Conservation (phyloP, 768 basidiomycete genomes). For the Lyophyllum atratum region DNA sequence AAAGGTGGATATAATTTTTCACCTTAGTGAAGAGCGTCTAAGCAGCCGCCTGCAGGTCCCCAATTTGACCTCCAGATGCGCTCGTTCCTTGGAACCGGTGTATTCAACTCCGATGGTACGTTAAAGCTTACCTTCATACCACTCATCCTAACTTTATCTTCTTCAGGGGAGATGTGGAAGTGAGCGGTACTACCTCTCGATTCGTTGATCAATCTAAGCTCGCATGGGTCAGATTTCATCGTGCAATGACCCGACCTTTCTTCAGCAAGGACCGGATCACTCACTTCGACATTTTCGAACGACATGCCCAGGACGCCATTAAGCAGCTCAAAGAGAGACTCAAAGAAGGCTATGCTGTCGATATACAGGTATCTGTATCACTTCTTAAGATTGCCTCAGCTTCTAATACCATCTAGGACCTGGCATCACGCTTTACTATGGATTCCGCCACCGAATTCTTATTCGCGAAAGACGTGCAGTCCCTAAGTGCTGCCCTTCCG, state of each 20-base stretch:
- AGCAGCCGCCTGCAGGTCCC: slow-evolving; percentile 19
- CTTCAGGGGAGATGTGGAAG: slow-evolving; percentile 70
- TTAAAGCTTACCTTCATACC: neutral
- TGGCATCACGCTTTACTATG: slow-evolving; percentile 54
- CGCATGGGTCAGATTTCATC: slow-evolving; percentile 49
- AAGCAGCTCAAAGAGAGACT: slow-evolving; percentile 44
- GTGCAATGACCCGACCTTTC: slow-evolving; percentile 70
- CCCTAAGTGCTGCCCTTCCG: slow-evolving; percentile 49
- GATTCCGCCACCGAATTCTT: slow-evolving; percentile 67
- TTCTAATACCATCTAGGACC: slow-evolving; percentile 31
- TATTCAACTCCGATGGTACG: slow-evolving; percentile 63
- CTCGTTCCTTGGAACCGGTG: slow-evolving; percentile 52
- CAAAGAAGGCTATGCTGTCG: slow-evolving; percentile 48
- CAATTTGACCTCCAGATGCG: slow-evolving; percentile 25
- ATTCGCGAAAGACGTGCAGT: slow-evolving; percentile 53
- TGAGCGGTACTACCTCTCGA: slow-evolving; percentile 27
- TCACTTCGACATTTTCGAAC: slow-evolving; percentile 64
- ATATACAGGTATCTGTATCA: slow-evolving; percentile 51
- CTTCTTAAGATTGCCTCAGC: neutral
- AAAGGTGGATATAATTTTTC: slow-evolving; percentile 29
- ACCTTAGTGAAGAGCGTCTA: neutral
- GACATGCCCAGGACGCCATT: slow-evolving; percentile 52
- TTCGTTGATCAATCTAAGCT: neutral
- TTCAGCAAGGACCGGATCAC: slow-evolving; percentile 62
- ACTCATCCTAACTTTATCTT: neutral